A percentile compares a stretch with the other conserved stretches of the same genome.
Evolutionary conservation across 2,329 filamentous ascomycete species (phyloP).

Genomic region (Colletotrichum acutatum): DNA sequence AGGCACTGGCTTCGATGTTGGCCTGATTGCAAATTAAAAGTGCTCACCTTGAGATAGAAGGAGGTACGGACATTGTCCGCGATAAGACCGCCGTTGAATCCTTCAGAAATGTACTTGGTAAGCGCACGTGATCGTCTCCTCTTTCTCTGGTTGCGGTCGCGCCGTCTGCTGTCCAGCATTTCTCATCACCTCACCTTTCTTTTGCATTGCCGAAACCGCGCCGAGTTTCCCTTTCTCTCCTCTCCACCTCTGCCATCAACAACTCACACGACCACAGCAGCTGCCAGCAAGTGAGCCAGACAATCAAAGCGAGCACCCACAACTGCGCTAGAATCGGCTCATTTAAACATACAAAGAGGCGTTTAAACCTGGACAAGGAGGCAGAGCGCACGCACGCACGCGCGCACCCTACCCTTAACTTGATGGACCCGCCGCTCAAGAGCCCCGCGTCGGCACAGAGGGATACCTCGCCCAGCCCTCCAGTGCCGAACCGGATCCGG

Average conservation of each 20-base stretch:
- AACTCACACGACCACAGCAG: constrained; percentile 3
- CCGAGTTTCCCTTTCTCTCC: constrained; percentile 14
- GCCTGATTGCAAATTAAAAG: background rate
- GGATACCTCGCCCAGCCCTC: constrained; percentile 25
- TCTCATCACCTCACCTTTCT: constrained; percentile 6
- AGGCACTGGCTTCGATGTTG: background rate
- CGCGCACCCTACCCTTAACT: constrained; percentile 14
- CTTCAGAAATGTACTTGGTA: background rate
- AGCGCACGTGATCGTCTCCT: constrained; percentile 25
- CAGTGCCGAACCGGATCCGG: constrained; percentile 41
- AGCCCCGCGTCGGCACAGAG: constrained; percentile 27
- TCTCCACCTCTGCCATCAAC: constrained; percentile 21
- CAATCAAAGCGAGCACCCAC: background rate
- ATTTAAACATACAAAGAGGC: background rate
- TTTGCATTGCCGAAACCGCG: constrained; percentile 32
- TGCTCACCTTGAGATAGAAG: background rate
- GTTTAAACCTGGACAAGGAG: background rate
- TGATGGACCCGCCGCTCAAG: constrained; percentile 33
- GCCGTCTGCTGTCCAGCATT: background rate
- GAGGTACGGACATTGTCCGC: background rate
- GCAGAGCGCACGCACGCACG: constrained; percentile 11
- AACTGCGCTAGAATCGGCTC: constrained; percentile 10
- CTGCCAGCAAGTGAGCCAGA: background rate
- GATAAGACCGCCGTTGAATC: background rate
- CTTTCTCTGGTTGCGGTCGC: background rate